These are phyloP conservation scores for Yamadazyma sp. DNA, from an alignment of 805 yeast genomes.

Conservation along the genomic window DNA sequence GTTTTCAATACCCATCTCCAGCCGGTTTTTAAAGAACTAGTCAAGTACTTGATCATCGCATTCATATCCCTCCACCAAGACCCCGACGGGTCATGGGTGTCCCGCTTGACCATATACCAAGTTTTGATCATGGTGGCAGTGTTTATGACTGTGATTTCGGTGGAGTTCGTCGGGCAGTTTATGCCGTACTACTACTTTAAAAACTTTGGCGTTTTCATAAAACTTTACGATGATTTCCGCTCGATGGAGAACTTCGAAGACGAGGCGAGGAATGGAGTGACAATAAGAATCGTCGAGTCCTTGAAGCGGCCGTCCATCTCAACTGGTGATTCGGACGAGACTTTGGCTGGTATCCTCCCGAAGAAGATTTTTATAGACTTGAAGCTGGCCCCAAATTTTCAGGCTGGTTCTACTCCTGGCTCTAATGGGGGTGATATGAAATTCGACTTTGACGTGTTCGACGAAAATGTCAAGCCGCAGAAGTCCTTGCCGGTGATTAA, in stretches of 20 bases:
- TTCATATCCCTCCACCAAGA: conserved; percentile 13
- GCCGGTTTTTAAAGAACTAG: conserved; percentile 11
- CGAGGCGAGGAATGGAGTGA: conserved; percentile 12
- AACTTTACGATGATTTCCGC: conserved; percentile 13
- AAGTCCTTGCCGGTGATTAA: conserved; percentile 5
- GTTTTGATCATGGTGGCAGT: conserved; percentile 8
- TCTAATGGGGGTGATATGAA: conserved; percentile 2
- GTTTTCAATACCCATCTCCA: conserved; percentile 12
- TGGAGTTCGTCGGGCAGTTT: conserved; percentile 8
- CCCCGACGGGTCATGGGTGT: conserved; percentile 4
- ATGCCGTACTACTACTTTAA: conserved; percentile 11
- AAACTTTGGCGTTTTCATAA: conserved; percentile 9
- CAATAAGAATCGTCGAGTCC: conserved; percentile 7
- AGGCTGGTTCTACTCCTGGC: conserved; percentile 1
- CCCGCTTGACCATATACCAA: conserved; percentile 6
- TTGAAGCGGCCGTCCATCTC: conserved; percentile 8
- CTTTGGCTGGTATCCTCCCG: conserved; percentile 15
- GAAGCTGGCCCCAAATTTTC: background rate
- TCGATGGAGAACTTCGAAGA: conserved; percentile 11
- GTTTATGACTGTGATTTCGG: conserved; percentile 1
- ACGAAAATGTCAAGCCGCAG: conserved; percentile 5
- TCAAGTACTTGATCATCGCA: conserved; percentile 11
- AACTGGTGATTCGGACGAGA: conserved; percentile 6
- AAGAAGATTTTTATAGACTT: conserved; percentile 10
- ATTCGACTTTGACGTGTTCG: conserved; percentile 7